phyloP scores from a whole-genome alignment of 306 rosid genomes.

The Citrullus amarus region DNA sequence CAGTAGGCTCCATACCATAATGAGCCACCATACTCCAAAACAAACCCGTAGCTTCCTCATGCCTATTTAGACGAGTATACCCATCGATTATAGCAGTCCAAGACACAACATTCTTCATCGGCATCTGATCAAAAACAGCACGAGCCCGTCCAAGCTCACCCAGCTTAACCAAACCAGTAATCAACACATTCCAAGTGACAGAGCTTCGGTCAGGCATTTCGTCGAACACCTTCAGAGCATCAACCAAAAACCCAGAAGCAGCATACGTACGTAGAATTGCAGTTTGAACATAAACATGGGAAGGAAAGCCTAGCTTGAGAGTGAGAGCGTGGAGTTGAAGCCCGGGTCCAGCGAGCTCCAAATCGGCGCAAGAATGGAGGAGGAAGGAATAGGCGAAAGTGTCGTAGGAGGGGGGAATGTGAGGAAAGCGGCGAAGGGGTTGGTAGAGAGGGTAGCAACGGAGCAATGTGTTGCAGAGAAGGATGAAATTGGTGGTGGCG shows the following conservation, averaged over 20 bases:
- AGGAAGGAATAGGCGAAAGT: conserved; percentile 48
- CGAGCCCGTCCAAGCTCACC: conserved; percentile 43
- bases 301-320: conserved; percentile 48
- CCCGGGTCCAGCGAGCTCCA: conserved; percentile 12
- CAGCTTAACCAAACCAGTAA: conserved; percentile 43
- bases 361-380: conserved; percentile 36
- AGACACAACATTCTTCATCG: conserved; percentile 42
- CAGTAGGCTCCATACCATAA: conserved; percentile 39
- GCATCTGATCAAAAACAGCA: conserved; percentile 41
- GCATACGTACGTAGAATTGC: conserved; percentile 38
- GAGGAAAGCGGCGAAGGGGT: background rate
- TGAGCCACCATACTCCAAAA: conserved; percentile 39
- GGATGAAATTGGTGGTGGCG: conserved; percentile 13
- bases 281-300: conserved; percentile 50
- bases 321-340: conserved; percentile 45
- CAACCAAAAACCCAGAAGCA: conserved; percentile 26
- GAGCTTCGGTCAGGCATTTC: conserved; percentile 39
- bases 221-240: conserved; percentile 35
- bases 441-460: conserved; percentile 33
- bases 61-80: conserved; percentile 30
- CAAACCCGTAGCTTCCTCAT: conserved; percentile 36
- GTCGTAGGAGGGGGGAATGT: conserved; percentile 20
- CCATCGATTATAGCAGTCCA: conserved; percentile 67
- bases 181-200: conserved; percentile 64
- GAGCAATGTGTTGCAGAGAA: conserved; percentile 43